Conservation (phyloP, 192 early-diverging fungal species). For the Rhizoclosmatium sp. region DNA sequence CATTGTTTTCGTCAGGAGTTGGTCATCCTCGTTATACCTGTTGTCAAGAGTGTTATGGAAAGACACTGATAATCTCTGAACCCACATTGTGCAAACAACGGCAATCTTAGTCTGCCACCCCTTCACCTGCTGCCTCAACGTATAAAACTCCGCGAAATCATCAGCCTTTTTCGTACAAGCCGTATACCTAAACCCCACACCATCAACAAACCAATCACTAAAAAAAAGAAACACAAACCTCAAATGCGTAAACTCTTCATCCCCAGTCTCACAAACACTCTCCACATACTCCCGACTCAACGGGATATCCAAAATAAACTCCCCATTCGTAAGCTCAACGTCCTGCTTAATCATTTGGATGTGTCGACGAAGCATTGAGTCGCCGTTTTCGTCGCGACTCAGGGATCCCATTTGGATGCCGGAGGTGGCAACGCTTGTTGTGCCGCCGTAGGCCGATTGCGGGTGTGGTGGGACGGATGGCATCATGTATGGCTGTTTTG, state of each 20-base stretch:
- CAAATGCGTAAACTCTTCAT: slow-evolving; percentile 76
- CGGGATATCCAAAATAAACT: slow-evolving; percentile 56
- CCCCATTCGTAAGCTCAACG: slow-evolving; percentile 40
- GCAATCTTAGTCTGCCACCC: slow-evolving; percentile 71
- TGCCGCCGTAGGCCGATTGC: no score
- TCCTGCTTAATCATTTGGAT: slow-evolving; percentile 40
- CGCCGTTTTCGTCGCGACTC: no score
- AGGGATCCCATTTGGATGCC: no score
- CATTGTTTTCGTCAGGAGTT: slow-evolving; percentile 70
- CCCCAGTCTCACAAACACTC: slow-evolving; percentile 50
- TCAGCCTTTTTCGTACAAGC: slow-evolving; percentile 74
- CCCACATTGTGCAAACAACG: slow-evolving; percentile 75
- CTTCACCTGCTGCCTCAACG: slow-evolving; percentile 62
- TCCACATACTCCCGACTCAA: slow-evolving; percentile 49
- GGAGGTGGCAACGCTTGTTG: no score
- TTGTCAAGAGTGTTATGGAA: no score
- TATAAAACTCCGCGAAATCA: slow-evolving; percentile 69
- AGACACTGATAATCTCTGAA: no score
- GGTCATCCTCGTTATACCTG: slow-evolving; percentile 63
- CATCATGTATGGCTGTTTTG: no score
- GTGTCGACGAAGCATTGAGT: not conserved
- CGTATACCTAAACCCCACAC: slow-evolving; percentile 67
- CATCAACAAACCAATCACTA: slow-evolving; percentile 18
- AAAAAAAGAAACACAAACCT: slow-evolving; percentile 63
- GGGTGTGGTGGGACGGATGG: no score